A percentile compares a stretch with the other conserved stretches of the same genome.
These are phyloP conservation scores for Scedosporium apiospermum DNA, from an alignment of 2,329 filamentous ascomycete genomes.

Conservation along the genomic window DNA sequence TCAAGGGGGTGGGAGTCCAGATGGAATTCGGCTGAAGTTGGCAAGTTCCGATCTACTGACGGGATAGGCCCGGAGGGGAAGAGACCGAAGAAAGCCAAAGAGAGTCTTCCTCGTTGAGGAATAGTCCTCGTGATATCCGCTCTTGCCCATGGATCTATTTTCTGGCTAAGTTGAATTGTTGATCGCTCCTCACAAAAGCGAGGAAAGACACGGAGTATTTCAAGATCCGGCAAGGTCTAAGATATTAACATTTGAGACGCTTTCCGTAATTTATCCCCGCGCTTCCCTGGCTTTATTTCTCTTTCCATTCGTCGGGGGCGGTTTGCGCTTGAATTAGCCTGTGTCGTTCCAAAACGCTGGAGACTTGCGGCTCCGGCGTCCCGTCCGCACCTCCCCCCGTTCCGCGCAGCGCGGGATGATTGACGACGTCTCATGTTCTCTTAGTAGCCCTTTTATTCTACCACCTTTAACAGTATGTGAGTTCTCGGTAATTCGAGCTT, in stretches of 20 bases:
- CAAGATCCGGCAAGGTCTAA: neutral
- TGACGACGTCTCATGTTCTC: neutral
- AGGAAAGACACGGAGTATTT: neutral
- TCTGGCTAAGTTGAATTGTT: neutral
- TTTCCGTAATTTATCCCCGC: neutral
- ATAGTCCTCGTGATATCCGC: neutral
- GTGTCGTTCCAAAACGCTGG: neutral
- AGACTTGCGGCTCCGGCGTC: neutral
- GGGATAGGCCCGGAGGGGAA: neutral
- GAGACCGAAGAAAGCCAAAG: neutral
- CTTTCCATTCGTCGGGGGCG: neutral
- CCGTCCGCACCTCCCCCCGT: neutral
- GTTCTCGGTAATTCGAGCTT: too few relatives aligned
- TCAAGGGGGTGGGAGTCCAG: neutral
- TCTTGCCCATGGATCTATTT: neutral
- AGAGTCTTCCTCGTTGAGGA: neutral
- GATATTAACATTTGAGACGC: neutral
- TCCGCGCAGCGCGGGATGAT: neutral
- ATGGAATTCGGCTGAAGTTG: neutral
- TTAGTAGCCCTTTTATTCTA: neutral
- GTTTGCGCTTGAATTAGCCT: neutral
- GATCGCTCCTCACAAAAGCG: neutral
- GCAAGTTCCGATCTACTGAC: neutral
- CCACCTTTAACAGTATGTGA: too few relatives aligned
- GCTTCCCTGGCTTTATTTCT: neutral